A percentile compares a stretch with the other conserved stretches of the same genome.
Conservation (phyloP, 371 early-diverging fungal species). For the Circinella umbellata region DNA sequence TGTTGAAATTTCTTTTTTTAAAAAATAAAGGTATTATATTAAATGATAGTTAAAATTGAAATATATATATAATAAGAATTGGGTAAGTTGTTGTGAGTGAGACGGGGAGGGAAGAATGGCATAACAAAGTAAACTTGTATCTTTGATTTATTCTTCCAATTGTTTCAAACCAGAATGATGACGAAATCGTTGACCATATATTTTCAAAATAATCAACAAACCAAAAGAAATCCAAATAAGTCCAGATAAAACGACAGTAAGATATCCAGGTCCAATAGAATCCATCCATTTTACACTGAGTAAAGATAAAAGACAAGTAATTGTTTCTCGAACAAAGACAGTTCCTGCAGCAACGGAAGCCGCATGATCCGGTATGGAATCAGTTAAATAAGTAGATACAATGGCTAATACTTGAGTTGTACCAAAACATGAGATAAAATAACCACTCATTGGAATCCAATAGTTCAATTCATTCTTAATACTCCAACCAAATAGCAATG, state of each 20-base stretch:
- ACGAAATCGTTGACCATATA: constrained; percentile 22
- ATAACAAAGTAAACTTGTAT: too few relatives aligned
- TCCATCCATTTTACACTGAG: constrained; percentile 21
- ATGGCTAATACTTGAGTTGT: constrained; percentile 43
- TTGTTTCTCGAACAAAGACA: constrained; percentile 36
- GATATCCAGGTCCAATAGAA: constrained; percentile 25
- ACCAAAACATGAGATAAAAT: constrained; percentile 49
- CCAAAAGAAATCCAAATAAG: constrained; percentile 12
- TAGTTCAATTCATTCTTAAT: constrained; percentile 35
- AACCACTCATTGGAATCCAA: constrained; percentile 43
- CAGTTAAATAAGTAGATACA: constrained; percentile 41
- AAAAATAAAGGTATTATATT: too few relatives aligned
- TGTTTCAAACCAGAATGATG: constrained; percentile 13
- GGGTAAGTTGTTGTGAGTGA: too few relatives aligned
- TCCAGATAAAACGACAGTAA: constrained; percentile 16
- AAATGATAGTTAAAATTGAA: too few relatives aligned
- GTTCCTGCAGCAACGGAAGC: constrained; percentile 43
- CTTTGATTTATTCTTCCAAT: too few relatives aligned
- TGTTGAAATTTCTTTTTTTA: too few relatives aligned
- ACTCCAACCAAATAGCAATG: constrained; percentile 51
- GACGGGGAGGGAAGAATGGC: too few relatives aligned
- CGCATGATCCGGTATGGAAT: constrained; percentile 45
- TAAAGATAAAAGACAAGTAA: constrained; percentile 38
- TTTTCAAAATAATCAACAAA: constrained; percentile 17
- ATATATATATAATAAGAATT: too few relatives aligned